A percentile compares a stretch with the other conserved stretches of the same genome.
Conservation (phyloP, 805 yeast genomes). For the Candida ovalis region DNA sequence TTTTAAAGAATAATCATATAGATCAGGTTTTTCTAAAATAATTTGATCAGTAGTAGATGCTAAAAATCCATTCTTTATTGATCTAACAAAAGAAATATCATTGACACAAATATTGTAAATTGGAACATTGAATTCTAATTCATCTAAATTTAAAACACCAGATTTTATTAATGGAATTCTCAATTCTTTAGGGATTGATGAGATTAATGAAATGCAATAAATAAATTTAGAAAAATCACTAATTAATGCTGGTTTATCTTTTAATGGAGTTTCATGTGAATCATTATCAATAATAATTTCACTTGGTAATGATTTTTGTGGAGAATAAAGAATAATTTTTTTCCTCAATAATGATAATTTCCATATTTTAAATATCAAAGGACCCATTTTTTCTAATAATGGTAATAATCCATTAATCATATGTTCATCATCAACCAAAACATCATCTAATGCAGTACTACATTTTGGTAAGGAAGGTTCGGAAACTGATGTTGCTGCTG, state of each 20-base stretch:
- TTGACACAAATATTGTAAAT: slow-evolving; percentile 61
- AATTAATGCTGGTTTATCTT: slow-evolving; percentile 23
- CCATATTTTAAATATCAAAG: slow-evolving; percentile 61
- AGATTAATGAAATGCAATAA: slow-evolving; percentile 56
- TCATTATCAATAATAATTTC: slow-evolving; percentile 3
- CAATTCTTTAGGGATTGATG: slow-evolving; percentile 59
- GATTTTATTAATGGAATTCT: slow-evolving; percentile 26
- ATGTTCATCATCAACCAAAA: slow-evolving; percentile 31
- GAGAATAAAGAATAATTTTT: slow-evolving; percentile 43
- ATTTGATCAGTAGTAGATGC: slow-evolving; percentile 69
- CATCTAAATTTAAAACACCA: slow-evolving; percentile 15
- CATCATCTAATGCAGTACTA: slow-evolving; percentile 5
- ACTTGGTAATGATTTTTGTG: slow-evolving; percentile 21
- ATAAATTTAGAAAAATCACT: slow-evolving; percentile 45
- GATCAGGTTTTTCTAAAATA: slow-evolving; percentile 45
- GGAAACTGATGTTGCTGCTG: slow-evolving; percentile 15
- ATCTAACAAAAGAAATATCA: slow-evolving; percentile 42
- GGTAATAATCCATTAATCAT: slow-evolving; percentile 44
- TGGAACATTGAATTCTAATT: slow-evolving; percentile 39
- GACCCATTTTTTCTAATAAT: slow-evolving; percentile 54
- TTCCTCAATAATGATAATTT: slow-evolving; percentile 58
- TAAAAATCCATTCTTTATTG: slow-evolving; percentile 37
- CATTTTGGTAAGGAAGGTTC: slow-evolving; percentile 13
- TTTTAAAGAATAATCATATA: slow-evolving; percentile 46
- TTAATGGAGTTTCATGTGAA: slow-evolving; percentile 6